Evolutionary conservation across 2,329 filamentous ascomycete genomes (phyloP).

Genomic region (Neonectria neomacrospora): DNA sequence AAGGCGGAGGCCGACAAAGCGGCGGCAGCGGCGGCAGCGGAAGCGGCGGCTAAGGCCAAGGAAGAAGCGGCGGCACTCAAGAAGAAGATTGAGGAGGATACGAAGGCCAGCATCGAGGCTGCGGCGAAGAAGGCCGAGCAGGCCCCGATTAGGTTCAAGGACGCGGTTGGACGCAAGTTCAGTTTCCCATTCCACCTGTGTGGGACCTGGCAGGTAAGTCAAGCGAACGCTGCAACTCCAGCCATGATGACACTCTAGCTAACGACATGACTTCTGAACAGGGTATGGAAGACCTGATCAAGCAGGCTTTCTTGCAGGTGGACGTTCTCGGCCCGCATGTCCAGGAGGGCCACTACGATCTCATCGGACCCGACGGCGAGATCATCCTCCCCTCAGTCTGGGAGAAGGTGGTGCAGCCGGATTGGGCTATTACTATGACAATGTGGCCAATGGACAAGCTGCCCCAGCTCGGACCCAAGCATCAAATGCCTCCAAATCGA

Average conservation of each 20-base stretch:
- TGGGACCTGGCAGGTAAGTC: slow-evolving; percentile 81
- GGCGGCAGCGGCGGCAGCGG: slow-evolving; percentile 52
- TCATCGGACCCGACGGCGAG: slow-evolving; percentile 81
- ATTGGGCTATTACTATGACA: slow-evolving; percentile 66
- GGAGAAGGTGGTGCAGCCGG: slow-evolving; percentile 83
- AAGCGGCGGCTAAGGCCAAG: slow-evolving; percentile 63
- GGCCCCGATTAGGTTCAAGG: slow-evolving; percentile 87
- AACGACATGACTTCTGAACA: slow-evolving; percentile 50
- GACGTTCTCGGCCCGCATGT: slow-evolving; percentile 81
- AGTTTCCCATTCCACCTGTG: slow-evolving; percentile 91
- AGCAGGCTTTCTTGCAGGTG: slow-evolving; percentile 84
- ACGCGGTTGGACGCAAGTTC: slow-evolving; percentile 90
- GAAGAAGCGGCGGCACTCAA: slow-evolving; percentile 69
- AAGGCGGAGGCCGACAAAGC: slow-evolving; percentile 58
- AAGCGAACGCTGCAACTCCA: not conserved
- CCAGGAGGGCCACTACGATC: slow-evolving; percentile 81
- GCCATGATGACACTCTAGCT: slow-evolving; percentile 26
- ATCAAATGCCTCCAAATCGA: slow-evolving; percentile 29
- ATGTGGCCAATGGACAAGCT: slow-evolving; percentile 68
- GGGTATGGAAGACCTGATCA: slow-evolving; percentile 89
- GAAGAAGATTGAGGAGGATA: slow-evolving; percentile 66
- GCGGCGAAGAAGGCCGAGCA: slow-evolving; percentile 69
- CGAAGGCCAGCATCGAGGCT: slow-evolving; percentile 61
- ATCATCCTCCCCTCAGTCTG: slow-evolving; percentile 83
- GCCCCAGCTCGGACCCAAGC: slow-evolving; percentile 42